Percentiles rank a stretch among this genome's conserved stretches.
phyloP scores from a whole-genome alignment of 176 grass and related monocot species.

The Avena insularis region DNA sequence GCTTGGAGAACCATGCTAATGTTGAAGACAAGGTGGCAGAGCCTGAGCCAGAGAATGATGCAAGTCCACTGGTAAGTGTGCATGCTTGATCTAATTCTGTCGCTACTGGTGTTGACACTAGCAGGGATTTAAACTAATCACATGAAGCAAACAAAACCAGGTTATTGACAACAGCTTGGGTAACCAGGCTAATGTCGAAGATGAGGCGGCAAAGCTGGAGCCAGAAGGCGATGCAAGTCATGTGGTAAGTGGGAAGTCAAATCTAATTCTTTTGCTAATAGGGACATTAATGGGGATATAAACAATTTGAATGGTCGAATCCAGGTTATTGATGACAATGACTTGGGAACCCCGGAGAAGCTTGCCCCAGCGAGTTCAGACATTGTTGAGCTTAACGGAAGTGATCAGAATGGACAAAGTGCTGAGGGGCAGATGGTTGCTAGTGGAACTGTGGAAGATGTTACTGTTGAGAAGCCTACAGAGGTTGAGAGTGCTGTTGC shows the following conservation, averaged over 20 bases:
- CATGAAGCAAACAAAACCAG: slow-evolving; percentile 23
- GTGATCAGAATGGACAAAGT: slow-evolving; percentile 14
- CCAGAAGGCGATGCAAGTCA: neutral
- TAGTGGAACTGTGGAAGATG: slow-evolving; percentile 25
- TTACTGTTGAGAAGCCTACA: slow-evolving; percentile 24
- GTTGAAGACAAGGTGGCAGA: neutral
- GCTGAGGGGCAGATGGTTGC: neutral
- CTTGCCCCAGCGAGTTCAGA: neutral
- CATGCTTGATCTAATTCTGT: slow-evolving; percentile 36
- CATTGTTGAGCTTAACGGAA: slow-evolving; percentile 12
- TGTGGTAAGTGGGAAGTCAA: neutral
- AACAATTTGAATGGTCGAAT: slow-evolving; percentile 22
- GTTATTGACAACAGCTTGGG: neutral
- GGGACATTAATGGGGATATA: neutral
- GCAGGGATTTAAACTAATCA: slow-evolving; percentile 26
- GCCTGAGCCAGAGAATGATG: slow-evolving; percentile 16
- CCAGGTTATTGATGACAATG: slow-evolving; percentile 15
- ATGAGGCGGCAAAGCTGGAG: neutral
- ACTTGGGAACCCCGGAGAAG: slow-evolving; percentile 1
- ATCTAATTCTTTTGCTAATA: neutral
- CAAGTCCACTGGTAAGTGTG: slow-evolving; percentile 40
- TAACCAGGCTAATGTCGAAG: slow-evolving; percentile 7
- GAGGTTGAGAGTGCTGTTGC: slow-evolving; percentile 29
- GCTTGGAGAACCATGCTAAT: slow-evolving; percentile 41
- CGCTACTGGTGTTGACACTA: slow-evolving; percentile 3